Conservation (phyloP, 1,284 basidiomycete genomes). For the Dichomitus squalens region DNA sequence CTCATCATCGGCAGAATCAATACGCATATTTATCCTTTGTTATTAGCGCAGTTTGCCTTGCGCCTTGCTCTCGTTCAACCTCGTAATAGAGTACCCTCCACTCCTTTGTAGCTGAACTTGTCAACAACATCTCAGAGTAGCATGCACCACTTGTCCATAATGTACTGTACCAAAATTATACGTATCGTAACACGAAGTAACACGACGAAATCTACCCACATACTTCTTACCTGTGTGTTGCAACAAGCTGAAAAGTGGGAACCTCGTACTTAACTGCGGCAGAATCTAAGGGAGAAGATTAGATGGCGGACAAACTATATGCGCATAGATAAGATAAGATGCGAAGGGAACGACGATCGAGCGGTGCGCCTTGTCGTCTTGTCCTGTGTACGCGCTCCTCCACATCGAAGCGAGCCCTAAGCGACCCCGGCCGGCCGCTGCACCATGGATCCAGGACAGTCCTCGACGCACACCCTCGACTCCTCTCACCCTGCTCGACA, state of each 20-base stretch:
- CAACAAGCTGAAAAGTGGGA: no score
- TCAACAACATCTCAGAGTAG: background rate
- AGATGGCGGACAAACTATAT: no score
- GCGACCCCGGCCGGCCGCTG: constrained; percentile 19
- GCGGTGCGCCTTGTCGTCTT: constrained; percentile 8
- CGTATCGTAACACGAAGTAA: background rate
- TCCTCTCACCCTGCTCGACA: constrained; percentile 10
- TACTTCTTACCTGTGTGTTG: no score
- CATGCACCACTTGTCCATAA: background rate
- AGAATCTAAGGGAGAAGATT: no score
- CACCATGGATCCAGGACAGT: constrained; percentile 22
- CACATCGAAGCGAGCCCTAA: constrained; percentile 22
- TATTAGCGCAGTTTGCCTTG: no score
- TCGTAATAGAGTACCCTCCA: background rate
- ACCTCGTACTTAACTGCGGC: no score
- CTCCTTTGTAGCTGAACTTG: background rate
- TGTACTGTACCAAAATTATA: constrained; percentile 8
- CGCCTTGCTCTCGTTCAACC: background rate
- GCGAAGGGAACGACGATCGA: background rate
- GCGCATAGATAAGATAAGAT: constrained; percentile 28
- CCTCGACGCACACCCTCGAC: constrained; percentile 13
- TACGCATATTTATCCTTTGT: no score
- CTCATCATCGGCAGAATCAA: no score
- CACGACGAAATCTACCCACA: no score
- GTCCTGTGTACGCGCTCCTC: constrained; percentile 22